phyloP scores from a whole-genome alignment of 2,329 filamentous ascomycete genomes.

The Fusarium floridanum region DNA sequence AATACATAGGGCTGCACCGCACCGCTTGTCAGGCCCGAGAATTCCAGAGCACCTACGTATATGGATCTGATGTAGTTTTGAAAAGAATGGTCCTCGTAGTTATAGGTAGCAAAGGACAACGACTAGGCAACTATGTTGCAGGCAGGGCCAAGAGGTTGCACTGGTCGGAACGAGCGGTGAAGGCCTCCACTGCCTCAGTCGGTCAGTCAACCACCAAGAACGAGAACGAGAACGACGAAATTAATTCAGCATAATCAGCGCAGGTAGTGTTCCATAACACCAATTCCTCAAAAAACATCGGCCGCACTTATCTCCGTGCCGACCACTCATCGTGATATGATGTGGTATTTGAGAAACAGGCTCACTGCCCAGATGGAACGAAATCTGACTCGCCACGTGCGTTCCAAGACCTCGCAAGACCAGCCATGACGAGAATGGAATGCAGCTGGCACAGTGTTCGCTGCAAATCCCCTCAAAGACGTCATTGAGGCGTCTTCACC shows the following conservation, averaged over 20 bases:
- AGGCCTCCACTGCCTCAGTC: neutral
- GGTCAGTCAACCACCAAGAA: slow-evolving; percentile 2
- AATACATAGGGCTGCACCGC: neutral
- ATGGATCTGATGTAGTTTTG: neutral
- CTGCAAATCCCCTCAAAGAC: neutral
- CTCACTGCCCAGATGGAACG: slow-evolving; percentile 2
- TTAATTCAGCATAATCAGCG: neutral
- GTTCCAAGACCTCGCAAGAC: neutral
- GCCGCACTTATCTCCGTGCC: neutral
- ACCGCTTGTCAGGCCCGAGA: neutral
- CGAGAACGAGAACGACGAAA: neutral
- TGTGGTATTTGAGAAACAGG: neutral
- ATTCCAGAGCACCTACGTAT: neutral
- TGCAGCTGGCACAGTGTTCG: slow-evolving; percentile 20
- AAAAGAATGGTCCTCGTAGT: neutral
- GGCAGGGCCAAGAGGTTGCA: neutral
- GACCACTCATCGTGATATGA: neutral
- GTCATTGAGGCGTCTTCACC: slow-evolving; percentile 6
- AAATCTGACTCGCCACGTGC: slow-evolving; percentile 13
- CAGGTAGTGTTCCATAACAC: neutral
- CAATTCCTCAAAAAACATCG: neutral
- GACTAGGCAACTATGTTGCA: neutral
- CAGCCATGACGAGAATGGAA: neutral
- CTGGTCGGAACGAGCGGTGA: neutral
- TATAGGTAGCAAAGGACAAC: neutral